Base-by-base conservation (phyloP, 2,329 filamentous ascomycete genomes). In the Ascochyta fabae region DNA sequence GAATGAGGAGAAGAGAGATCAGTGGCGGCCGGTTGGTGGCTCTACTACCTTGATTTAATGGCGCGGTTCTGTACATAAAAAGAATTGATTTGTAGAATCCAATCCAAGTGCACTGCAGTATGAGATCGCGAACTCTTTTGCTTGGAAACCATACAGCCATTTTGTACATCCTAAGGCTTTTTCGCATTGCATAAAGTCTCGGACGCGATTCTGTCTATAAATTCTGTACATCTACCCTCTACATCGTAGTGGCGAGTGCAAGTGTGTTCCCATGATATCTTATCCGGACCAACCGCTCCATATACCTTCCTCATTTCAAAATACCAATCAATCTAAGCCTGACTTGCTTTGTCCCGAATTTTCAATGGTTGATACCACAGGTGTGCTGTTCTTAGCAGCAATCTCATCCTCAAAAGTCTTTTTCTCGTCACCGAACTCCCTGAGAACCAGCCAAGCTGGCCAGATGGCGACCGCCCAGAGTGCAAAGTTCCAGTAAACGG, bases 401-500 rank as follows among this genome's bases (percentile, higher is more conserved):
- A 50, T 50, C 26, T 43, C 47, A 19, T 56, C 53, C 31, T 56
- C 53, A 10, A 56, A 56, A 2, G 47, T 56, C 19, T 56, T 56
- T 42, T 49, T 48, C 15, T 58, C 55, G 12, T 43, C 47, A 9
- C 85, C 85, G 64, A 88, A 81, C 7, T 85, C 74, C 35, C 80
- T 81, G 8, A 91, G 64, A 0, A 91, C 84, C 15, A 88, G 62
- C 88, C 88, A 92, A 0, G 86, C 87, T 0, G 88, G 89, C 2
- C 81, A 61, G 10, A 91, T 76, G 0, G 88, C 81, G 0, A 88
- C 61, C 0, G 78, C 88, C 87, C 88, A 91, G 0, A 91, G 77
- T 0, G 77, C 83, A 68, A 91, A 90, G 65, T 91, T 91, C 64
- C 90, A 77, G 67, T 91, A 91, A 0, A 90, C 81, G 15, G 81